Evolutionary conservation across 164 flowering plant species (phyloP), one percentile per base, ranked within the genome.

Genomic region (Taxillus chinensis): DNA sequence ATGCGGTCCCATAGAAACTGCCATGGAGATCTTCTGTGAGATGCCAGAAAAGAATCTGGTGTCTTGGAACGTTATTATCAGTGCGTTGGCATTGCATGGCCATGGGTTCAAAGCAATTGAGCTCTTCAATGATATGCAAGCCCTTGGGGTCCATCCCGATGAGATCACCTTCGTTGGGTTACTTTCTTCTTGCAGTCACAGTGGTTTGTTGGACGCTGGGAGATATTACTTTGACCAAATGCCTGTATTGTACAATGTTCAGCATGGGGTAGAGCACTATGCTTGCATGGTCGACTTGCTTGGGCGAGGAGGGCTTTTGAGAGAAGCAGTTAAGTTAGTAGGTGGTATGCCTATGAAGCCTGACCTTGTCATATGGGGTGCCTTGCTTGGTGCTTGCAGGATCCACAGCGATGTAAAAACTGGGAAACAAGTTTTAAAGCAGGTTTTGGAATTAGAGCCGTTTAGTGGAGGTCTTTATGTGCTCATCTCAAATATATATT

Each of bases 281-380:
- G 82, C 83, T 50, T 83, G 88, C 64, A 73, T 78, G 82, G 74
- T 81, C 17, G 85, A 81, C 70, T 72, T 83, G 27, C 72, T 81
- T 40, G 82, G 85, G 16, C 74, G 86, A 59, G 72, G 71, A 9
- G 86, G 89, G 13, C 58, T 54, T 39, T 59, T 82, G 27, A 64
- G 46, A 38, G 84, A 80, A 61, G 86, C 86, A 10, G 40, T 75
- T 7, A 39, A 69, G 61, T 56, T 84, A 16, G 73, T 84, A 12
- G 70, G 65, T 51, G 15, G 40, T 50, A 82, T 84, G 86, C 74
- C 79, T 12, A 72, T 77, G 75, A 80, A 70, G 64, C 83, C 84
- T 0, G 84, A 84, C 64, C 60, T 73, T 17, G 80, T 79, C 4
- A 53, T 82, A 11, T 81, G 85, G 82, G 82, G 83, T 50, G 77